A percentile compares a stretch with the other conserved stretches of the same genome.
Evolutionary conservation across 1,284 basidiomycete species (phyloP).

Genomic region (Boletus calvinii): DNA sequence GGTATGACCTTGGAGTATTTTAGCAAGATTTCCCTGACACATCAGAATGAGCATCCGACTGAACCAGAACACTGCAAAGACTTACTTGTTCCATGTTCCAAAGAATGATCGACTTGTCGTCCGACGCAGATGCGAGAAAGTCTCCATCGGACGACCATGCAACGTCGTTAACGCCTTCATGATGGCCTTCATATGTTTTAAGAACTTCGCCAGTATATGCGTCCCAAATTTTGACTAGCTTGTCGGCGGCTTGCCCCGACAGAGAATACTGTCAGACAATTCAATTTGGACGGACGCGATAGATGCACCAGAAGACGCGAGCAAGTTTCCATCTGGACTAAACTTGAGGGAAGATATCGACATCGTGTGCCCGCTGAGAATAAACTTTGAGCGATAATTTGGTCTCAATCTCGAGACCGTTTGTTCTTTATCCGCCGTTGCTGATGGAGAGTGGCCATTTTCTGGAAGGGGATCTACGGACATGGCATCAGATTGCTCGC

Average conservation of each 20-base stretch:
- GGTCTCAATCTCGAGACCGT: constrained; percentile 21
- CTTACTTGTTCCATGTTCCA: constrained; percentile 73
- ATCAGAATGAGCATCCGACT: constrained; percentile 4
- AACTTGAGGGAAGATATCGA: constrained; percentile 78
- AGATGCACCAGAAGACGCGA: constrained; percentile 73
- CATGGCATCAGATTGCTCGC: constrained; percentile 12
- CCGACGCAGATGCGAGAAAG: constrained; percentile 85
- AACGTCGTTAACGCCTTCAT: constrained; percentile 84
- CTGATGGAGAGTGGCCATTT: background rate
- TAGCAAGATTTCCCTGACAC: constrained; percentile 54
- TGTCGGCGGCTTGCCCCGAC: constrained; percentile 71
- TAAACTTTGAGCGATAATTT: constrained; percentile 46
- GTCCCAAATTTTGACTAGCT: constrained; percentile 77
- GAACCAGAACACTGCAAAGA: constrained; percentile 4
- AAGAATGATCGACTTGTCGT: constrained; percentile 83
- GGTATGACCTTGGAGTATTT: constrained; percentile 79
- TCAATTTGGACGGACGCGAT: constrained; percentile 1
- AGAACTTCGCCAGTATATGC: constrained; percentile 68
- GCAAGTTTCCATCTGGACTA: constrained; percentile 69
- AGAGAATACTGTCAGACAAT: constrained; percentile 20
- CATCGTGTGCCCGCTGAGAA: constrained; percentile 70
- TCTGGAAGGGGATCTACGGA: constrained; percentile 8
- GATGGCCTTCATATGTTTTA: constrained; percentile 68
- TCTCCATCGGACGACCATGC: constrained; percentile 83
- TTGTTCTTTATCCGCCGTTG: constrained; percentile 4